These are phyloP conservation scores for Debaryomyces nepalensis DNA, from an alignment of 1,139 yeast genomes.

Conservation along the genomic window DNA sequence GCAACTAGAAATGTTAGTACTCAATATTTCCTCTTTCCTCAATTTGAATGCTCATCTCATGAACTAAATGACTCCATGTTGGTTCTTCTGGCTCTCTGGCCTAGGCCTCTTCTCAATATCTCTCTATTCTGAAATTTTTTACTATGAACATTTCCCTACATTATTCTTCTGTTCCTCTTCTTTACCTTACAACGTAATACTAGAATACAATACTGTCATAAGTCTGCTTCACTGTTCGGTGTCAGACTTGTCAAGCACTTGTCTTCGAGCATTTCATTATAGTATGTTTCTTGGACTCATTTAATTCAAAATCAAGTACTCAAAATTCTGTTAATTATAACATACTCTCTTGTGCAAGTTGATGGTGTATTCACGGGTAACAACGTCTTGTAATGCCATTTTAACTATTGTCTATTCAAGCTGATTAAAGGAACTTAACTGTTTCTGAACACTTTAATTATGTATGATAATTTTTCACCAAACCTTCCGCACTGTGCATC, in stretches of 20 bases:
- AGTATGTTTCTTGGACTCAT: conserved; percentile 1
- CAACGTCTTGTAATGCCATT: conserved; percentile 99
- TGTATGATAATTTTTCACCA: conserved; percentile 10
- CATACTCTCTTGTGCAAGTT: conserved; percentile 99
- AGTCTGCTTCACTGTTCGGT: too few relatives aligned
- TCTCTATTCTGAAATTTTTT: too few relatives aligned
- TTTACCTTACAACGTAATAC: too few relatives aligned
- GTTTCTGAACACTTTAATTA: conserved; percentile 7
- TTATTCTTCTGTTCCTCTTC: too few relatives aligned
- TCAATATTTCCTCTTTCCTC: background rate
- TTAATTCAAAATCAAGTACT: conserved; percentile 3
- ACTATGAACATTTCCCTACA: background rate
- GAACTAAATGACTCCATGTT: background rate
- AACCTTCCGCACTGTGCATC: conserved; percentile 9
- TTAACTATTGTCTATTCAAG: conserved; percentile 32
- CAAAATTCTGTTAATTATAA: conserved; percentile 23
- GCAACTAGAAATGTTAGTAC: conserved; percentile 68
- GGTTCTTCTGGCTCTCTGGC: background rate
- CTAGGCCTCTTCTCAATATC: too few relatives aligned
- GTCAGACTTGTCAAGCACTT: too few relatives aligned
- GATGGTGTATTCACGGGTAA: conserved; percentile 99
- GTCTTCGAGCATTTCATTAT: too few relatives aligned
- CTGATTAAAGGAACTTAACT: conserved; percentile 11
- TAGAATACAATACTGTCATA: too few relatives aligned
- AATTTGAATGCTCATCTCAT: background rate